phyloP scores from a whole-genome alignment of 352 stramenopile genomes.

The Phytophthora syringae region DNA sequence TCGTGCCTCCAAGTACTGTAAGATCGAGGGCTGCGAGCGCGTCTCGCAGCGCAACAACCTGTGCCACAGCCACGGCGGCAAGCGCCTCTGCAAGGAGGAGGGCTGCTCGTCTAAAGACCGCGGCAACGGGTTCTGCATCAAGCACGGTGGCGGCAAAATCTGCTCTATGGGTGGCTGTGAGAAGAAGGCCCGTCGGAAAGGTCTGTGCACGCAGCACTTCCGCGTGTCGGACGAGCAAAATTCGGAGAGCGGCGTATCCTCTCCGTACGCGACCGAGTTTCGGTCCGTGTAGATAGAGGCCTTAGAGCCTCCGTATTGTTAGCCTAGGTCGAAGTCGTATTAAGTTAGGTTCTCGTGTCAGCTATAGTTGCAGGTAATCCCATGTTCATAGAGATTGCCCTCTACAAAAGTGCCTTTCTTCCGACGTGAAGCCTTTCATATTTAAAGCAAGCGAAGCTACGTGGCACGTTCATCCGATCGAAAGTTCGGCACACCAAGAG shows the following conservation, averaged over 20 bases:
- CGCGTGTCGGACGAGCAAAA: conserved; percentile 54
- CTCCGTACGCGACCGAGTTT: conserved; percentile 26
- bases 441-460: background rate
- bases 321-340: conserved; percentile 37
- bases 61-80: conserved; percentile 84
- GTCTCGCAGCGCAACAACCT: conserved; percentile 87
- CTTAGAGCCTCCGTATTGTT: conserved; percentile 14
- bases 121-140: conserved; percentile 85
- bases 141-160: conserved; percentile 84
- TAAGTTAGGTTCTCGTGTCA: conserved; percentile 42
- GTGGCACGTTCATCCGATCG: too few relatives aligned
- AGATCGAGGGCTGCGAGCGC: conserved; percentile 80
- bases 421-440: background rate
- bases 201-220: conserved; percentile 84
- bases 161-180: conserved; percentile 77
- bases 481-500: too few relatives aligned
- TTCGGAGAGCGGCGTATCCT: conserved; percentile 18
- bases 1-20: conserved; percentile 89
- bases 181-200: conserved; percentile 86
- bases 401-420: conserved; percentile 11
- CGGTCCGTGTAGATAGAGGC: conserved; percentile 29
- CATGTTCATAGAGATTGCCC: conserved; percentile 20
- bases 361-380: conserved; percentile 27
- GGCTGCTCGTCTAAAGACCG: conserved; percentile 82
- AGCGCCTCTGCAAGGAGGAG: conserved; percentile 83